Base-by-base conservation (phyloP, 108 stramenopile genomes). In the Nitzschia inconspicua region DNA sequence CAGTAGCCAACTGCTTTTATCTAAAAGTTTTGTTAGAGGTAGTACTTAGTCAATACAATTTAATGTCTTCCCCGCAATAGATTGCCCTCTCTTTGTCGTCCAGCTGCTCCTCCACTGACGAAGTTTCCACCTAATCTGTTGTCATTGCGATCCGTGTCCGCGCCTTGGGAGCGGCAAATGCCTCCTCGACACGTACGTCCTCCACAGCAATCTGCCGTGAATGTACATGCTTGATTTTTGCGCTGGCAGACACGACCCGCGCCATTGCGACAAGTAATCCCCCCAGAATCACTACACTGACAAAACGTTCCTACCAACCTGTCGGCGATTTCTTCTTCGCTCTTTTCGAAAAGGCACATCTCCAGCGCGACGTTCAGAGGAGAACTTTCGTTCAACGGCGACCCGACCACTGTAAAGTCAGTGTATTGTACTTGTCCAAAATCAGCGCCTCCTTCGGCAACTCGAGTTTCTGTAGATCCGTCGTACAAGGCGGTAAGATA, bases 101-200 rank as follows among this genome's bases (percentile, higher is more conserved):
- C 28, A 10, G 53, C 31, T 3, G 53, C 34, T 11, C 53, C 53
- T 3, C 53, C 53, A n/a, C n/a, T n/a, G 19, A 54, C 18, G 34
- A 13, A 23, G 3, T 3, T 54, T 23, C 53, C 53, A 19, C 53
- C 34, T 4, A 54, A n/a, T 32, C 34, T 10, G 23, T 37, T 54
- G 3, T 14, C n/a, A n/a, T 54, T 28, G 2, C 53, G 19, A 23
- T 29, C 2, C 18, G 18, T 18, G 8, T 5, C 20, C 4, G 53
- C 24, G 31, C 20, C 3, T 3, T 22, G 4, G 23, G 32, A 18
- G 13, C 53, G 32, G 34, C 53, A 54, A 6, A n/a, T 36, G 11
- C 53, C 53, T 6, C 2, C 16, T 4, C 4, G 20, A 20, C 53
- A 54, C 34, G 22, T 54, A 3, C 31, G 34, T 11, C 34, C 53